Evolutionary conservation across 306 rosid genomes (phyloP).

Genomic region (Macrotyloma uniflorum): DNA sequence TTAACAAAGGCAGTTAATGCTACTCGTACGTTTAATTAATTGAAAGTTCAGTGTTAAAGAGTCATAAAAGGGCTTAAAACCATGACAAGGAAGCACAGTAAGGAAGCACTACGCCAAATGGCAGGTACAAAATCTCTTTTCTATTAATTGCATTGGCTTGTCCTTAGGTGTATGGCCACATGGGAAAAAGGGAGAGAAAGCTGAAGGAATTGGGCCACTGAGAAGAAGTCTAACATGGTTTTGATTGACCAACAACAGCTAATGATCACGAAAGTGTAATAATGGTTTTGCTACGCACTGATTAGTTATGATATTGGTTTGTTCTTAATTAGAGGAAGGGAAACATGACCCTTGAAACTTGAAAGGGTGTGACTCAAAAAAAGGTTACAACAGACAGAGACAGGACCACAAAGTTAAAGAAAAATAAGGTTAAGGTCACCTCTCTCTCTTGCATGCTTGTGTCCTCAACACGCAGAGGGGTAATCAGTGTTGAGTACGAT

Average conservation of each 20-base stretch:
- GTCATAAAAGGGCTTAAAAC: background rate
- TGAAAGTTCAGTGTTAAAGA: background rate
- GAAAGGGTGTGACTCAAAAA: background rate
- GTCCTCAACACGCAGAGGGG: background rate
- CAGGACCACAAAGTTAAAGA: constrained; percentile 39
- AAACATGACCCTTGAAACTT: background rate
- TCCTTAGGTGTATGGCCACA: background rate
- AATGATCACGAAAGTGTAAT: background rate
- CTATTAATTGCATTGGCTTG: background rate
- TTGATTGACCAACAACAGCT: constrained; percentile 33
- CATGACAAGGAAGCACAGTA: background rate
- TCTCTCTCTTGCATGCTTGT: background rate
- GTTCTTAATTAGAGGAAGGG: background rate
- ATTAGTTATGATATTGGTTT: background rate
- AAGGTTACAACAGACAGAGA: too few relatives aligned
- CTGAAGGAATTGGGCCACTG: constrained; percentile 15
- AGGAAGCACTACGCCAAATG: background rate
- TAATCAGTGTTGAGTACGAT: background rate
- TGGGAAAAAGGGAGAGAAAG: constrained; percentile 20
- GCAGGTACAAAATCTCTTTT: background rate
- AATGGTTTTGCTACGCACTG: background rate
- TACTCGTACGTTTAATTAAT: background rate
- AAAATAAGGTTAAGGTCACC: background rate
- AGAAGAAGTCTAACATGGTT: constrained; percentile 21
- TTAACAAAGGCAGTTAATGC: background rate